Evolutionary conservation across 345 rosid genomes (phyloP).

Genomic region (Boechera stricta): DNA sequence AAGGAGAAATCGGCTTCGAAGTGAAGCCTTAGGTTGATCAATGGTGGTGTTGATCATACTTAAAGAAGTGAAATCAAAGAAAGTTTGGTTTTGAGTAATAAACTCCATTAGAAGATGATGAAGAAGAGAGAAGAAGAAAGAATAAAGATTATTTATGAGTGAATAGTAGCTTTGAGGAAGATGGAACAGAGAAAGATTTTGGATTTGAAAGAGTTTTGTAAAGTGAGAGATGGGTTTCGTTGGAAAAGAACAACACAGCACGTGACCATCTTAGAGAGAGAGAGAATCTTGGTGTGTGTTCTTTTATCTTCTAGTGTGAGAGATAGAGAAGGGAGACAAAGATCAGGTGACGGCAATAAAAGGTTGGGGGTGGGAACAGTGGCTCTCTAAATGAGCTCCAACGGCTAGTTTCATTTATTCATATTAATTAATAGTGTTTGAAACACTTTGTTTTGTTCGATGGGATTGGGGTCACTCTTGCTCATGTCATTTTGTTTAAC

Average conservation of each 20-base stretch:
- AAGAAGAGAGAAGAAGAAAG: conserved; percentile 26
- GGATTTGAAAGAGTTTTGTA: conserved; percentile 51
- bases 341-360: conserved; percentile 49
- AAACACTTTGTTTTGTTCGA: conserved; percentile 37
- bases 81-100: background rate
- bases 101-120: conserved; percentile 31
- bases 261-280: conserved; percentile 54
- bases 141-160: background rate
- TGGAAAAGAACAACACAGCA: conserved; percentile 45
- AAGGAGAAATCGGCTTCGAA: conserved; percentile 42
- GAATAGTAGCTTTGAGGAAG: conserved; percentile 4
- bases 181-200: conserved; percentile 46
- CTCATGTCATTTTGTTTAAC: conserved; percentile 48
- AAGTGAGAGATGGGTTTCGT: conserved; percentile 44
- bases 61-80: background rate
- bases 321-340: conserved; percentile 32
- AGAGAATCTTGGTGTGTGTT: conserved; percentile 50
- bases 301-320: conserved; percentile 46
- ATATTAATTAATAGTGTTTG: conserved; percentile 28
- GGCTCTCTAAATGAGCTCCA: conserved; percentile 43
- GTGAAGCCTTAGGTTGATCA: conserved; percentile 38
- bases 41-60: conserved; percentile 22
- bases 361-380: conserved; percentile 44
- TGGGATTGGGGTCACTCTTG: conserved; percentile 9
- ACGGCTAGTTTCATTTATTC: conserved; percentile 61